phyloP scores from a whole-genome alignment of 2,329 filamentous ascomycete species.

The Leptosphaerulina australis region DNA sequence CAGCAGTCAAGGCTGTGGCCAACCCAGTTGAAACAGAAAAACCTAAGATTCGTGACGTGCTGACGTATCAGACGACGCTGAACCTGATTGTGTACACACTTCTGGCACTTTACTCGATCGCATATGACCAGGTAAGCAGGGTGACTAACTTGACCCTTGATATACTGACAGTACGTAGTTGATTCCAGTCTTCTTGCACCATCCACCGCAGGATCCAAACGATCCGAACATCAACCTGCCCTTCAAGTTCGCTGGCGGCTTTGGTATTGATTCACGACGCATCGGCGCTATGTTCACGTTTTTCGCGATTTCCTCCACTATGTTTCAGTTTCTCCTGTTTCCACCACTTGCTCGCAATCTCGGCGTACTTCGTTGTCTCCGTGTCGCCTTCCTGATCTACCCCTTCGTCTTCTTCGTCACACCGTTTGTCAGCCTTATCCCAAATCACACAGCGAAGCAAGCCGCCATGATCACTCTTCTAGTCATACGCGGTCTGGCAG shows the following conservation, averaged over 20 bases:
- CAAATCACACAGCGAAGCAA: slow-evolving; percentile 59
- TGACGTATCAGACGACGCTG: slow-evolving; percentile 74
- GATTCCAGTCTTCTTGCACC: slow-evolving; percentile 86
- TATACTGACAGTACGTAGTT: slow-evolving; percentile 50
- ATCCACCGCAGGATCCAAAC: slow-evolving; percentile 61
- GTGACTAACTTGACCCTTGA: not conserved
- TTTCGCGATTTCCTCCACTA: slow-evolving; percentile 78
- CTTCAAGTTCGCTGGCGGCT: slow-evolving; percentile 82
- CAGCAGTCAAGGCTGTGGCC: not conserved
- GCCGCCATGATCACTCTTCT: slow-evolving; percentile 69
- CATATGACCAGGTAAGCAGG: slow-evolving; percentile 71
- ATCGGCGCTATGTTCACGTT: slow-evolving; percentile 87
- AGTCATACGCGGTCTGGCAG: slow-evolving; percentile 73
- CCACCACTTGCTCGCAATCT: slow-evolving; percentile 73
- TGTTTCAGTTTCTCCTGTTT: slow-evolving; percentile 87
- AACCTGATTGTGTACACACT: slow-evolving; percentile 80
- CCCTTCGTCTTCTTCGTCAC: slow-evolving; percentile 80
- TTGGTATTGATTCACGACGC: slow-evolving; percentile 71
- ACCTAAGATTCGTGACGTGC: slow-evolving; percentile 65
- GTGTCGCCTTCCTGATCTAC: slow-evolving; percentile 68
- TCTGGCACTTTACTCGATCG: slow-evolving; percentile 79
- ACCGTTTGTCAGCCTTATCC: slow-evolving; percentile 75
- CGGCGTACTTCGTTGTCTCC: slow-evolving; percentile 77
- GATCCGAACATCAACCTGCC: slow-evolving; percentile 68
- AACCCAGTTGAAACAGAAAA: slow-evolving; percentile 20